These are phyloP conservation scores for Xerocomellus dryophilus DNA, from an alignment of 768 basidiomycete species.

Conservation along the genomic window DNA sequence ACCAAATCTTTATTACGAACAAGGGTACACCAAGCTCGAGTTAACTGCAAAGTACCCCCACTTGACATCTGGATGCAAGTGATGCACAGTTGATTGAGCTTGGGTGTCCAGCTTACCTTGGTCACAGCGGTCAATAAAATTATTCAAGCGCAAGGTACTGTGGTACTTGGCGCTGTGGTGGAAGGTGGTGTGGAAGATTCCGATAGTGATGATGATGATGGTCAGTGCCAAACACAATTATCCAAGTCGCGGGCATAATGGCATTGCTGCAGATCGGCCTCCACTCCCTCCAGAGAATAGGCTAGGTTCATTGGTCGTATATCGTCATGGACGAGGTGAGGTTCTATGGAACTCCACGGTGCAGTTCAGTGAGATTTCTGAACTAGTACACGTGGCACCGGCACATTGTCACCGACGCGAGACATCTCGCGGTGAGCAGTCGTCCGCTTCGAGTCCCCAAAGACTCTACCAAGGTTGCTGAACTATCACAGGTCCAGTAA, in stretches of 20 bases:
- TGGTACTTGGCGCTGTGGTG: conserved; percentile 46
- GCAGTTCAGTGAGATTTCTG: neutral
- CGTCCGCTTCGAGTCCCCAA: neutral
- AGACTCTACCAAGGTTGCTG: neutral
- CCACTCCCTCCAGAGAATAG: conserved; percentile 45
- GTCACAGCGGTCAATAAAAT: conserved; percentile 50
- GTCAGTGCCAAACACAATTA: conserved; percentile 15
- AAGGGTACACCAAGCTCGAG: conserved; percentile 25
- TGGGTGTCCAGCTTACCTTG: neutral
- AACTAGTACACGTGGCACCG: conserved; percentile 18
- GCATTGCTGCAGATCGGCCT: conserved; percentile 9
- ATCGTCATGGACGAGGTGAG: conserved; percentile 32
- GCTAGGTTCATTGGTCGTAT: conserved; percentile 45
- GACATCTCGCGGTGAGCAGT: conserved; percentile 19
- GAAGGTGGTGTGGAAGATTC: conserved; percentile 43
- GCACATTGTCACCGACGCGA: conserved; percentile 20
- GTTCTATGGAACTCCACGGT: neutral
- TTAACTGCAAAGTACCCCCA: conserved; percentile 38
- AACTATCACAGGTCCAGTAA: conserved; percentile 14
- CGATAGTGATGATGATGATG: conserved; percentile 19
- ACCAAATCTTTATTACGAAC: conserved; percentile 25
- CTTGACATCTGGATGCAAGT: conserved; percentile 43
- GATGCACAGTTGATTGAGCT: neutral
- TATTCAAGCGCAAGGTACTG: conserved; percentile 41
- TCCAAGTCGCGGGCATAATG: conserved; percentile 12